Evolutionary conservation across 2,329 filamentous ascomycete species (phyloP), one percentile per base, ranked within the genome.

Genomic region (Cercospora zeae-maydis): DNA sequence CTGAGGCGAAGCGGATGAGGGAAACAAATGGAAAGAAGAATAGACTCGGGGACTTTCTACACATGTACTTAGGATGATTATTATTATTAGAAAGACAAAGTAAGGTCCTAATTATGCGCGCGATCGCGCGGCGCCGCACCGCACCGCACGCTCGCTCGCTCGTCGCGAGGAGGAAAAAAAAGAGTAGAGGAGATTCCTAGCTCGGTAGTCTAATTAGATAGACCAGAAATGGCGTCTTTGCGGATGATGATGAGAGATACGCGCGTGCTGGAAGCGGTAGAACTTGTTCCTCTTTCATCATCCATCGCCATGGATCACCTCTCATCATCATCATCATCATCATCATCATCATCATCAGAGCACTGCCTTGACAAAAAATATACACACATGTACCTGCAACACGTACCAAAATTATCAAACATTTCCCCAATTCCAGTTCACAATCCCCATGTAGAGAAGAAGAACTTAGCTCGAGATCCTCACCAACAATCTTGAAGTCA

Each of bases 401-500:
- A n/a, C n/a, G n/a, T n/a, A n/a, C n/a, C n/a, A n/a, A n/a, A n/a
- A n/a, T n/a, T n/a, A n/a, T n/a, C n/a, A n/a, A n/a, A n/a, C n/a
- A n/a, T n/a, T n/a, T n/a, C n/a, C n/a, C n/a, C n/a, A n/a, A n/a
- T n/a, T n/a, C n/a, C n/a, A n/a, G n/a, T n/a, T n/a, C n/a, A n/a
- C n/a, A n/a, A n/a, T n/a, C n/a, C n/a, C n/a, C n/a, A n/a, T n/a
- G n/a, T n/a, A n/a, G 37, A 21, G 37, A 19, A 42, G n/a, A n/a
- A n/a, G 36, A 42, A n/a, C n/a, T n/a, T n/a, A n/a, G n/a, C n/a
- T 27, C 19, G 16, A 49, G 31, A 59, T 37, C 31, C 52, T 42
- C 57, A 59, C 27, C 57, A 30, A 49, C 39, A 58, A 31, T 63
- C 37, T 63, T 63, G 62, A 63, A 58, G 57, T 63, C 62, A 63